These are phyloP conservation scores for Cryptococcus sp. DNA, from an alignment of 1,284 basidiomycete species.

Conservation along the genomic window DNA sequence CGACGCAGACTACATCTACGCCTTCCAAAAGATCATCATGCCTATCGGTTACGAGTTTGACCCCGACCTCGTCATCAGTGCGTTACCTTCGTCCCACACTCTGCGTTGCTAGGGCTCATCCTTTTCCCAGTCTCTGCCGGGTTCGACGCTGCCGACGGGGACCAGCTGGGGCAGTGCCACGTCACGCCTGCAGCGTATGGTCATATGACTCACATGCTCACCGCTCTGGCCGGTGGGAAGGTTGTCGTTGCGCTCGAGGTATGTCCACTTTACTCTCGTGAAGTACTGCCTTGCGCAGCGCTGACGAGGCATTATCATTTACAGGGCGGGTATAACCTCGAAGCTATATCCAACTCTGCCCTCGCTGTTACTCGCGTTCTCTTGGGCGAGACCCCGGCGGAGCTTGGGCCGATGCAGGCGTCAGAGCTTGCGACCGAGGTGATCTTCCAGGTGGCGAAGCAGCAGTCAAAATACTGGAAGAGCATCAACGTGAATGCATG, in stretches of 20 bases:
- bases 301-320: slow-evolving; percentile 3
- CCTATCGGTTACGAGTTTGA: slow-evolving; percentile 95
- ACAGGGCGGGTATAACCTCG: slow-evolving; percentile 92
- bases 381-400: slow-evolving; percentile 77
- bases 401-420: slow-evolving; percentile 62
- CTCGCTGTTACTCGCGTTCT: slow-evolving; percentile 80
- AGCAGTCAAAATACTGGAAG: slow-evolving; percentile 90
- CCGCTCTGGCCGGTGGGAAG: slow-evolving; percentile 81
- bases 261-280: slow-evolving; percentile 11
- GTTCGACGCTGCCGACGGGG: slow-evolving; percentile 93
- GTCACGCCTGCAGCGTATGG: slow-evolving; percentile 94
- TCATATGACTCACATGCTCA: slow-evolving; percentile 97
- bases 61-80: slow-evolving; percentile 93
- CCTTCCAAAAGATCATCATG: slow-evolving; percentile 94
- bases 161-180: slow-evolving; percentile 82
- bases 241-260: slow-evolving; percentile 93
- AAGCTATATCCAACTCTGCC: slow-evolving; percentile 81
- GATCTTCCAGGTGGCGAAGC: slow-evolving; percentile 75
- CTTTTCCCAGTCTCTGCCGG: slow-evolving; percentile 79
- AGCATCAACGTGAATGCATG: slow-evolving; percentile 70
- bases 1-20: slow-evolving; percentile 94
- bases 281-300: not conserved
- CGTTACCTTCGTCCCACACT: slow-evolving; percentile 34
- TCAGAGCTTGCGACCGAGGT: slow-evolving; percentile 78
- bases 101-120: slow-evolving; percentile 4